A percentile compares a stretch with the other conserved stretches of the same genome.
phyloP scores from a whole-genome alignment of 768 basidiomycete genomes.

The Rickenella mellea region DNA sequence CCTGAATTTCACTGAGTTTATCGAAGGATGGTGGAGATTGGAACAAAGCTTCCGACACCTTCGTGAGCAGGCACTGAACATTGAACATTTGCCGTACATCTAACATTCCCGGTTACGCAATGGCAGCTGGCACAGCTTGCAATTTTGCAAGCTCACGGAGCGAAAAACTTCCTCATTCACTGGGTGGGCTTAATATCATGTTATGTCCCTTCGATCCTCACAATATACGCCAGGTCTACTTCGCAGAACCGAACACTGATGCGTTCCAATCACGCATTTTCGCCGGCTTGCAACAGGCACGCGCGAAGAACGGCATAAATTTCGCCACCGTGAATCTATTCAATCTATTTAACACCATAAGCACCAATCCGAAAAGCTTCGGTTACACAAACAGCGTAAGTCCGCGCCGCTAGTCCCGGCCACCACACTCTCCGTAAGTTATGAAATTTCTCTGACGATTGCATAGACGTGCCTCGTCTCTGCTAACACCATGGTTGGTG shows the following conservation, averaged over 20 bases:
- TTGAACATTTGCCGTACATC: neutral
- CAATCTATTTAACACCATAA: conserved; percentile 18
- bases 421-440: too few species aligned
- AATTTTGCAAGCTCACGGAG: conserved; percentile 20
- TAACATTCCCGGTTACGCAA: too few species aligned
- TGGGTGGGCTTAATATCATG: conserved; percentile 10
- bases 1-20: neutral
- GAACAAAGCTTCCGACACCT: conserved; percentile 15
- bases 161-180: conserved; percentile 22
- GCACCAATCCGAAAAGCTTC: conserved; percentile 14
- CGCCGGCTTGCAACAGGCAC: conserved; percentile 15
- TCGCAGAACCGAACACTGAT: too few species aligned
- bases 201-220: too few species aligned
- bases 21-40: conserved; percentile 18
- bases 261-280: conserved; percentile 20
- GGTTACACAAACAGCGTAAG: too few species aligned
- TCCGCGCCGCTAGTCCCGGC: too few species aligned
- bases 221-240: too few species aligned
- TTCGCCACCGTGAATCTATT: conserved; percentile 21
- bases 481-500: conserved; percentile 19
- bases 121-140: conserved; percentile 19
- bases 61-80: conserved; percentile 8
- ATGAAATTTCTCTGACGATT: too few species aligned
- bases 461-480: conserved; percentile 24
- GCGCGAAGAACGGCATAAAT: conserved; percentile 19